Conservation (phyloP, 331 rosid species). For the Quercus tomentella region DNA sequence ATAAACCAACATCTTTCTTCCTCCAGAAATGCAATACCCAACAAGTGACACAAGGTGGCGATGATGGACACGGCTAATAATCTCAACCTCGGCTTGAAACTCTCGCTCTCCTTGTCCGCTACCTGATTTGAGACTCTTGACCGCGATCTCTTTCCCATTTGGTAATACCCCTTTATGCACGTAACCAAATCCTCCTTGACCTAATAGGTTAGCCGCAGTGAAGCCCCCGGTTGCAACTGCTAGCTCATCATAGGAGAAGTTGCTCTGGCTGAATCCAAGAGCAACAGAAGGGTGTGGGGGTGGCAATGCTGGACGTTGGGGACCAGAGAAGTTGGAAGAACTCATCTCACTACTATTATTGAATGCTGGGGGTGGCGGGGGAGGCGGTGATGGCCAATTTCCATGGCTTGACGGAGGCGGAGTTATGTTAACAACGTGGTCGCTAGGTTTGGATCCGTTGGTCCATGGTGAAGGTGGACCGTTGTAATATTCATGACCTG, state of each 20-base stretch:
- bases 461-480: not conserved
- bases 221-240: constrained; percentile 53
- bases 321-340: constrained; percentile 54
- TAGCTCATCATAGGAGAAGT: constrained; percentile 52
- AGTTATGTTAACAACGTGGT: constrained; percentile 30
- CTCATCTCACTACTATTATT: constrained; percentile 36
- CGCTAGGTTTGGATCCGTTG: constrained; percentile 4
- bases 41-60: constrained; percentile 81
- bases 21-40: constrained; percentile 51
- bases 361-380: not conserved
- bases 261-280: constrained; percentile 57
- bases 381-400: constrained; percentile 24
- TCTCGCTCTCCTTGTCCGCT: constrained; percentile 63
- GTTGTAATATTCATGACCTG: constrained; percentile 13
- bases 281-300: constrained; percentile 63
- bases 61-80: constrained; percentile 76
- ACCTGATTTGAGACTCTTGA: constrained; percentile 57
- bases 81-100: constrained; percentile 67
- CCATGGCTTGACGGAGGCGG: constrained; percentile 21
- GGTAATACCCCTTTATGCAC: constrained; percentile 76
- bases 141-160: constrained; percentile 72
- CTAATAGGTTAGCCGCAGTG: constrained; percentile 33
- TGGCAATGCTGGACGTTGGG: constrained; percentile 49
- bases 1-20: constrained; percentile 43
- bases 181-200: constrained; percentile 71